Evolutionary conservation across 306 rosid genomes (phyloP).

Genomic region (Lathyrus oleraceus): DNA sequence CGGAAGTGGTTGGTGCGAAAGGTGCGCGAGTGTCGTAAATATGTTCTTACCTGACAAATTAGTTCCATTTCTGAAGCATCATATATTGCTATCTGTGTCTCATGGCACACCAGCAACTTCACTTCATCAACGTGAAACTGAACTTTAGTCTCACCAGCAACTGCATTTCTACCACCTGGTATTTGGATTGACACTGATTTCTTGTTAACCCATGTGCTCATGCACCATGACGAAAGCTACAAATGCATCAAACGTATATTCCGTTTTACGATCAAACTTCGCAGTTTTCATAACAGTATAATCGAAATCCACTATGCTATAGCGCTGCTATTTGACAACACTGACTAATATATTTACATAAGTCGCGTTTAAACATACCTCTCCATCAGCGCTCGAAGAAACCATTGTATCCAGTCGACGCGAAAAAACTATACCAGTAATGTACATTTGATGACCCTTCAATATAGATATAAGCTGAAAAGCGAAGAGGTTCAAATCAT

Average conservation of each 20-base stretch:
- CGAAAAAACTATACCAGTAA: conserved; percentile 72
- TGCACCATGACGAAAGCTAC: conserved; percentile 50
- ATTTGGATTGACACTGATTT: conserved; percentile 47
- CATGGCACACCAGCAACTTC: conserved; percentile 50
- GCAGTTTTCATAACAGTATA: neutral
- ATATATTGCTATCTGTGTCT: conserved; percentile 51
- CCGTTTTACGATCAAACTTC: neutral
- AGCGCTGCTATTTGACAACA: neutral
- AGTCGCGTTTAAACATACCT: conserved; percentile 35
- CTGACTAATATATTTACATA: neutral
- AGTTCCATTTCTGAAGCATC: conserved; percentile 53
- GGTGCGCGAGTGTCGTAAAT: neutral
- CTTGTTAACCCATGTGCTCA: conserved; percentile 52
- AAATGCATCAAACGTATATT: neutral
- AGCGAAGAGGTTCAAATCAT: conserved; percentile 6
- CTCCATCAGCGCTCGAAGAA: conserved; percentile 75
- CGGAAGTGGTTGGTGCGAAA: neutral
- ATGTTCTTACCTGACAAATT: conserved; percentile 43
- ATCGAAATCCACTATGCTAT: neutral
- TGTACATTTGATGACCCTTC: conserved; percentile 68
- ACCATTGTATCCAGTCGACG: conserved; percentile 52
- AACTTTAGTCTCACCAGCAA: conserved; percentile 32
- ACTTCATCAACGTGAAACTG: conserved; percentile 55
- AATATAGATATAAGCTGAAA: conserved; percentile 54
- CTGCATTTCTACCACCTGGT: conserved; percentile 39